Percentiles rank a stretch among this genome's conserved stretches.
Evolutionary conservation across 2,329 filamentous ascomycete species (phyloP).

Genomic region (Fusarium buxicola): DNA sequence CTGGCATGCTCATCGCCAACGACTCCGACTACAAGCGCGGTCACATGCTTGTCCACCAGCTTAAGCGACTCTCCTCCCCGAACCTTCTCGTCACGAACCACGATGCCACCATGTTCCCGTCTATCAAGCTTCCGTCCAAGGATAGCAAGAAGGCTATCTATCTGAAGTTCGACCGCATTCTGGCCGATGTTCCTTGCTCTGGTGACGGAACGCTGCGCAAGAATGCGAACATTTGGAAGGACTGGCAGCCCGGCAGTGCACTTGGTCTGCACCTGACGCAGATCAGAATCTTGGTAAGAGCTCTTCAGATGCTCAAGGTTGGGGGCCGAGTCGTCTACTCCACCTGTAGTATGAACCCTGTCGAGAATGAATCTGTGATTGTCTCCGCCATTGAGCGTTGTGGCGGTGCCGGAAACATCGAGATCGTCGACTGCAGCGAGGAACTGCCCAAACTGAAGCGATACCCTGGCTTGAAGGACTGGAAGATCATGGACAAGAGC

Average conservation of each 20-base stretch:
- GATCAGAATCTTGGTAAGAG: constrained; percentile 87
- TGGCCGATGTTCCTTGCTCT: constrained; percentile 96
- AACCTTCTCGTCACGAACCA: constrained; percentile 98
- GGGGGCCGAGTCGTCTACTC: constrained; percentile 97
- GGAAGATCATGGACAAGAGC: constrained; percentile 92
- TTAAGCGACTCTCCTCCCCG: constrained; percentile 95
- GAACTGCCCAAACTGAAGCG: constrained; percentile 82
- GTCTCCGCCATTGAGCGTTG: constrained; percentile 90
- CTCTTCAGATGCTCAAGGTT: constrained; percentile 94
- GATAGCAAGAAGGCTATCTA: constrained; percentile 73
- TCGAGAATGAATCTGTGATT: constrained; percentile 96
- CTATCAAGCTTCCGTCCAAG: constrained; percentile 80
- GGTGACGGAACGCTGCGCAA: constrained; percentile 95
- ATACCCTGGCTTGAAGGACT: constrained; percentile 79
- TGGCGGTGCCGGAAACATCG: constrained; percentile 83
- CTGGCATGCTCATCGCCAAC: constrained; percentile 93
- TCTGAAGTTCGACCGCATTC: constrained; percentile 95
- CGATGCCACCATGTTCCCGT: constrained; percentile 95
- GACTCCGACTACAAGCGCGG: constrained; percentile 96
- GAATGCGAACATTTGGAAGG: constrained; percentile 93
- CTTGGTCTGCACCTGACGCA: constrained; percentile 90
- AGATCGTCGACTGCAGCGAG: constrained; percentile 85
- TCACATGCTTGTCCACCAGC: constrained; percentile 97
- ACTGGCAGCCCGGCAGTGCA: constrained; percentile 90
- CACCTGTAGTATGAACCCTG: constrained; percentile 98